A percentile compares a stretch with the other conserved stretches of the same genome.
phyloP scores from a whole-genome alignment of 2,329 filamentous ascomycete species.

The Pezicula carpinea region DNA sequence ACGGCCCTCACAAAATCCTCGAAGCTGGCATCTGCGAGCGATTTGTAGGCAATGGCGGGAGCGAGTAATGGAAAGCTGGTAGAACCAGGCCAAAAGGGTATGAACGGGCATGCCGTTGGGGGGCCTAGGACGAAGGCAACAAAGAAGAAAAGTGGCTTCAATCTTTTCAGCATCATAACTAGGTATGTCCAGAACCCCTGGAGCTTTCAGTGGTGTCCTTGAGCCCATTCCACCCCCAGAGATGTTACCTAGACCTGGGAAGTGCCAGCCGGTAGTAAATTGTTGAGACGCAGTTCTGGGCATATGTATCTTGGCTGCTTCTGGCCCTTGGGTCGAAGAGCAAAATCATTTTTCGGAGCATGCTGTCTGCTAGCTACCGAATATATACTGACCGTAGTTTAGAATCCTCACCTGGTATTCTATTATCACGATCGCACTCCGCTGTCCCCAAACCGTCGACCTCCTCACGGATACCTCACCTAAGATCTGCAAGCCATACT shows the following conservation, averaged over 20 bases:
- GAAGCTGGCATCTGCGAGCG: constrained; percentile 1
- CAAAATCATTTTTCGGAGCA: too few relatives aligned
- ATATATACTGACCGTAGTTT: background rate
- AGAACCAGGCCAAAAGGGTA: constrained; percentile 25
- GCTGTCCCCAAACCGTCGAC: constrained; percentile 69
- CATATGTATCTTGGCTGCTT: too few relatives aligned
- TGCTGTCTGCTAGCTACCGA: too few relatives aligned
- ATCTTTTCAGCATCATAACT: constrained; percentile 45
- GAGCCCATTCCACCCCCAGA: too few relatives aligned
- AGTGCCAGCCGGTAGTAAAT: too few relatives aligned
- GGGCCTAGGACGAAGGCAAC: constrained; percentile 27
- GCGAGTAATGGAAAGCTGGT: constrained; percentile 32
- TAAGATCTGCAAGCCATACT: constrained; percentile 78
- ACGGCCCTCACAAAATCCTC: background rate
- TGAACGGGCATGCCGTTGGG: constrained; percentile 34
- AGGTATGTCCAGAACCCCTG: constrained; percentile 39
- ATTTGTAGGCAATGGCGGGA: constrained; percentile 30
- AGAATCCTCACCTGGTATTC: constrained; percentile 84
- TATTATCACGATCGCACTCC: constrained; percentile 74
- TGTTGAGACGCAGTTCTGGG: too few relatives aligned
- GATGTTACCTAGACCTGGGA: too few relatives aligned
- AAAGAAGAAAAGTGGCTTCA: constrained; percentile 18
- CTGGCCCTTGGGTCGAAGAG: too few relatives aligned
- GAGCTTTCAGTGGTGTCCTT: too few relatives aligned
- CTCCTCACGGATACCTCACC: constrained; percentile 67